Evolutionary conservation across 73 alveolate genomes (phyloP).

Genomic region (Paramecium sonneborni): DNA sequence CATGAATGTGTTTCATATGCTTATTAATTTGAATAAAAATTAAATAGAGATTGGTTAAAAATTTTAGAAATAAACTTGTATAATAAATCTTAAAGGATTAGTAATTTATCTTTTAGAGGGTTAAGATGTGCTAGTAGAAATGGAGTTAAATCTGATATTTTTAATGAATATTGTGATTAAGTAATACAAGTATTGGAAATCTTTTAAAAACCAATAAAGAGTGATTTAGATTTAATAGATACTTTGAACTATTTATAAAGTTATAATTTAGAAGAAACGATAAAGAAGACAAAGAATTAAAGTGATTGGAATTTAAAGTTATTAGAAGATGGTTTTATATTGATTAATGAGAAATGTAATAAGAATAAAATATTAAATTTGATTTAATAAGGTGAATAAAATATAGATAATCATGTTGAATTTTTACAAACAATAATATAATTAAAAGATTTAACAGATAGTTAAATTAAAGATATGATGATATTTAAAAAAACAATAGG

Average conservation of each 20-base stretch:
- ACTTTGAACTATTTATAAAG: not conserved
- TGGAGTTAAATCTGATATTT: not conserved
- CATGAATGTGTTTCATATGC: not conserved
- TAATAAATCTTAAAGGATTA: not conserved
- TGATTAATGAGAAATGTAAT: not conserved
- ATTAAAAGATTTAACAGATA: not conserved
- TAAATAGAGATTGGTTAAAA: not conserved
- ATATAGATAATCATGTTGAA: not conserved
- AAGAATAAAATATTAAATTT: not conserved
- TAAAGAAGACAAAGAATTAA: not conserved
- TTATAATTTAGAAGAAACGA: not conserved
- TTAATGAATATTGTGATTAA: not conserved
- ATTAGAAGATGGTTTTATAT: not conserved
- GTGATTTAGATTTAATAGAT: not conserved
- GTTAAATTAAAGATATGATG: not conserved
- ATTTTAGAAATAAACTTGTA: not conserved
- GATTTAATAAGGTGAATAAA: not conserved
- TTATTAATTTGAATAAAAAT: not conserved
- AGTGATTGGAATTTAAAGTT: not conserved
- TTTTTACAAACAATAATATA: not conserved
- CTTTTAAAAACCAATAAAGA: not conserved
- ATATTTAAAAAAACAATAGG: not conserved
- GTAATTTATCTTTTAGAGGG: not conserved
- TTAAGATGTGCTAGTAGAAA: not conserved
- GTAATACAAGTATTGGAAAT: not conserved